Conservation (phyloP, 2,329 filamentous ascomycete genomes). For the Aspergillus glaucus region DNA sequence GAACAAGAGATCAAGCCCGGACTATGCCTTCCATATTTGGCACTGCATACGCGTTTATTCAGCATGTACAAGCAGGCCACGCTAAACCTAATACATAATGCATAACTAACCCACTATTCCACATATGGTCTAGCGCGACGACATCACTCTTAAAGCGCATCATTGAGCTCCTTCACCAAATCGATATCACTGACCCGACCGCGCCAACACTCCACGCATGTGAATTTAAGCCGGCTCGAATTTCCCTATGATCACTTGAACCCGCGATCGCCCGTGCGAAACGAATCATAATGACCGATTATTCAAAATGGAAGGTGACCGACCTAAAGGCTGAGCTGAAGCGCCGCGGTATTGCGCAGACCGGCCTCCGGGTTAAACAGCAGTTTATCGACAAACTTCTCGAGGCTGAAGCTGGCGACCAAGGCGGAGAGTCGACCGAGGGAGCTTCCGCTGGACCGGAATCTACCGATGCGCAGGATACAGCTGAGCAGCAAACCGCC, state of each 20-base stretch:
- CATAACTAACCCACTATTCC: background rate
- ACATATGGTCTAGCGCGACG: constrained; percentile 6
- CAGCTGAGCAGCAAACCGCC: constrained; percentile 10
- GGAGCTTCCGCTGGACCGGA: constrained; percentile 13
- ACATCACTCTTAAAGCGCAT: constrained; percentile 9
- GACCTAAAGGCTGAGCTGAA: constrained; percentile 72
- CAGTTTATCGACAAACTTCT: constrained; percentile 58
- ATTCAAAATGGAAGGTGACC: constrained; percentile 61
- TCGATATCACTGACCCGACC: background rate
- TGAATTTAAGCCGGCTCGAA: background rate
- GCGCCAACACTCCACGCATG: background rate
- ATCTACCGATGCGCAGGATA: constrained; percentile 7
- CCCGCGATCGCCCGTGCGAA: constrained; percentile 1
- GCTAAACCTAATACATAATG: background rate
- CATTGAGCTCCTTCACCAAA: background rate
- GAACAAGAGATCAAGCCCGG: too few relatives aligned
- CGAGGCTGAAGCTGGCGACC: constrained; percentile 33
- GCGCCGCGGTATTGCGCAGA: constrained; percentile 60
- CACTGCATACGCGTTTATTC: background rate
- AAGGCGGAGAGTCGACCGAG: constrained; percentile 23
- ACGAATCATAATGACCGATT: constrained; percentile 43
- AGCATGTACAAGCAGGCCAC: background rate
- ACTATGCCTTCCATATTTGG: background rate
- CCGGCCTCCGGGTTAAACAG: constrained; percentile 64
- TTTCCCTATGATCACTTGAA: background rate